Base-by-base conservation (phyloP, 805 yeast species). In the Saturnispora kantuleensis region DNA sequence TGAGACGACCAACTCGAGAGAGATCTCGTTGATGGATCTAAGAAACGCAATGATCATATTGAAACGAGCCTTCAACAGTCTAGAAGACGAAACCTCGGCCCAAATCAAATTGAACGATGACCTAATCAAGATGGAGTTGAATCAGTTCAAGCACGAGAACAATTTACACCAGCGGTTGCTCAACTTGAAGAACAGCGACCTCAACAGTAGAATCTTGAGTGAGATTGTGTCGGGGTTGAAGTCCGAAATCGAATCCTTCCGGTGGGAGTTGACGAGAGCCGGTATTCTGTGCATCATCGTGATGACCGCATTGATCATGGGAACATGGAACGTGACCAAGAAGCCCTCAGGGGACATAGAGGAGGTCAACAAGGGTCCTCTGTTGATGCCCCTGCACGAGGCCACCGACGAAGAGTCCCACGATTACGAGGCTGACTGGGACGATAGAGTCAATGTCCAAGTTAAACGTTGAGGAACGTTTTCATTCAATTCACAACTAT, bases 231-330 rank as follows among this genome's bases (percentile, higher is more conserved):
- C 93, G 31, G 93, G 85, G 7, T 74, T 88, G 58, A 77, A 86
- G 57, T 81, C 93, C 0, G 93, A 87, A 46, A 84, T 87, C 46
- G 98, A 90, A 63, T 77, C 81, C 47, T 70, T 90, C 49, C 71
- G 97, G 54, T 90, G 98, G 98, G 87, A 86, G 56, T 77, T 90
- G 38, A 88, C 96, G 1, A 71, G 96, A 46, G 76, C 93, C 59
- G 97, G 97, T 9, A 67, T 93, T 31, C 69, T 84, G 37, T 85
- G 93, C 2, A 80, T 88, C 31, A 62, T 84, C 17, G 67, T 79
- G 1, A 70, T 82, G 50, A 84, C 84, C 1, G 74, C 77, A 45
- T 69, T 77, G 17, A 69, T 80, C 4, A 70, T 84, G 61, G 74
- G 78, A 52, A 76, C 79, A 38, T 63, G 65, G 60, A 60, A 60